Conservation (phyloP, 2,329 filamentous ascomycete species). For the Hymenoscyphus scutula region DNA sequence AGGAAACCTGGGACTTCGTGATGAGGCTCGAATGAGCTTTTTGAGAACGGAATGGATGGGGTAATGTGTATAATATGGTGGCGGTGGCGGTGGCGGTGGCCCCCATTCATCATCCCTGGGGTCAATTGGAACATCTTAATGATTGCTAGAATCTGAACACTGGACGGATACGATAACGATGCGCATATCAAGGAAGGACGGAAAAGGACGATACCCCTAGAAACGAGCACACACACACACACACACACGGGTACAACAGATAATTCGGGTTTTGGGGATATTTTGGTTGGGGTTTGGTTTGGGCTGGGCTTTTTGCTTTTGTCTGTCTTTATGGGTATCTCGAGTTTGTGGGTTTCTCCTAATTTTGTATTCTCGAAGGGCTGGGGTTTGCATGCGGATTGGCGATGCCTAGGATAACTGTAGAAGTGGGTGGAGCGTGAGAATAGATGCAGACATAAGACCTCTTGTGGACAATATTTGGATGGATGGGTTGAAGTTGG, state of each 20-base stretch:
- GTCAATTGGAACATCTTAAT: no score
- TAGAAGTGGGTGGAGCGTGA: not conserved
- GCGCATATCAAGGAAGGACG: not conserved
- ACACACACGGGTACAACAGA: not conserved
- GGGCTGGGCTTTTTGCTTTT: not conserved
- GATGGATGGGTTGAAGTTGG: not conserved
- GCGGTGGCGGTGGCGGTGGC: not conserved
- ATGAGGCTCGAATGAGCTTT: not conserved
- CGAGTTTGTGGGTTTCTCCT: not conserved
- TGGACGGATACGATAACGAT: not conserved
- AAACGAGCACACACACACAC: not conserved
- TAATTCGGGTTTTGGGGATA: not conserved
- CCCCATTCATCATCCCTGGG: no score
- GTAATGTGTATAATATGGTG: conserved; percentile 3
- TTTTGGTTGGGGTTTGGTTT: not conserved
- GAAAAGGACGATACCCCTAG: conserved; percentile 3
- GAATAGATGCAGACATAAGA: not conserved
- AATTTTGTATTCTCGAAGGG: not conserved
- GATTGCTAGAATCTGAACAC: no score
- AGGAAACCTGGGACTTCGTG: not conserved
- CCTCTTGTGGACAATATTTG: not conserved
- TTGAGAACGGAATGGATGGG: not conserved
- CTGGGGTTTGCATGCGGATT: no score
- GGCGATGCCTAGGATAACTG: no score
- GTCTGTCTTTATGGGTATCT: not conserved